These are phyloP conservation scores for Epichloe amarillans DNA, from an alignment of 2,329 filamentous ascomycete species.

Conservation along the genomic window DNA sequence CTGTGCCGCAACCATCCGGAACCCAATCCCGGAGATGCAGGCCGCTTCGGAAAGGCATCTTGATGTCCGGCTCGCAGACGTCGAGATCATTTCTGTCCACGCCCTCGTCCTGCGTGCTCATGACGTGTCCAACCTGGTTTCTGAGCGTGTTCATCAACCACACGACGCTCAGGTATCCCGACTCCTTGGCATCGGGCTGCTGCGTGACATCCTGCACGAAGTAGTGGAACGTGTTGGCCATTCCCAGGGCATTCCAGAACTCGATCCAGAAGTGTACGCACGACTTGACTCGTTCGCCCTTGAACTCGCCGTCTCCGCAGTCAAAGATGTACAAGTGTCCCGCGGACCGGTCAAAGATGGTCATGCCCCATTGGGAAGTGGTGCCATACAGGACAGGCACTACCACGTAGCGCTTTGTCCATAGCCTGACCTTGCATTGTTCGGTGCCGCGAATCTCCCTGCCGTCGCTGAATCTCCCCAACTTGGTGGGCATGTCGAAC, in stretches of 20 bases:
- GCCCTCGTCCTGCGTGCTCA: neutral
- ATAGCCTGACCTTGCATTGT: slow-evolving; percentile 1
- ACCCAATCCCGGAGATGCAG: slow-evolving; percentile 7
- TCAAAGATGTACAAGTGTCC: slow-evolving; percentile 12
- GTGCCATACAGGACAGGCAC: slow-evolving; percentile 7
- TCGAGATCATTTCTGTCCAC: neutral
- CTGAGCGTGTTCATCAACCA: slow-evolving; percentile 11
- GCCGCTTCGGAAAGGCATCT: neutral
- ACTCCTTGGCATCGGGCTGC: slow-evolving; percentile 4
- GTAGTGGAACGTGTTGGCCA: slow-evolving; percentile 10
- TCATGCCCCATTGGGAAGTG: slow-evolving; percentile 10
- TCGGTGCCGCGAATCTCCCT: neutral
- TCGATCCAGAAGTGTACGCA: slow-evolving; percentile 10
- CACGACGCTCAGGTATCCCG: slow-evolving; percentile 5
- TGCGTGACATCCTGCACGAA: slow-evolving; percentile 5
- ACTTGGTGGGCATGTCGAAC: slow-evolving; percentile 3
- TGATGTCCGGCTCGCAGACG: neutral
- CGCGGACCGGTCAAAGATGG: slow-evolving; percentile 10
- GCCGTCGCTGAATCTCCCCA: slow-evolving; percentile 3
- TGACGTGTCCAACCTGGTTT: slow-evolving; percentile 7
- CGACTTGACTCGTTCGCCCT: slow-evolving; percentile 6
- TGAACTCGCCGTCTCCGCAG: slow-evolving; percentile 2
- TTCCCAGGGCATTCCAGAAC: slow-evolving; percentile 9
- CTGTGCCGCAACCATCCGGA: slow-evolving; percentile 3
- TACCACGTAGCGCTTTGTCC: slow-evolving; percentile 7